Conservation (phyloP, 2,329 filamentous ascomycete genomes). For the Rutstroemia sydowiana region DNA sequence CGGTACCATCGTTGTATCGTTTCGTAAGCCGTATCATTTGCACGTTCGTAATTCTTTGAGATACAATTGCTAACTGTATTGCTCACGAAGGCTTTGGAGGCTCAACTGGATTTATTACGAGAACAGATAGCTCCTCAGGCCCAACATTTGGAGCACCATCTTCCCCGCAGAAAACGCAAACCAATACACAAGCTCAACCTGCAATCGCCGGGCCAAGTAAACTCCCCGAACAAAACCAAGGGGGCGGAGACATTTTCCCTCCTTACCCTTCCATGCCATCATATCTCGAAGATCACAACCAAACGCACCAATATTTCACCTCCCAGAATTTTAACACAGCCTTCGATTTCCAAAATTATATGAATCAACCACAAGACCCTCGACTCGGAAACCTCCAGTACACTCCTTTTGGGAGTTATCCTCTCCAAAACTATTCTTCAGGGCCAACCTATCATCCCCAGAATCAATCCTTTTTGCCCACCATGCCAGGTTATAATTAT, state of each 20-base stretch:
- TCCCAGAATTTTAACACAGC: not conserved
- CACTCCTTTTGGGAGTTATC: not conserved
- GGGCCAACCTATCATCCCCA: not conserved
- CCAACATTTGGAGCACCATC: not conserved
- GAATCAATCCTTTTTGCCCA: too few relatives aligned
- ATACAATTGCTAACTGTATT: too few relatives aligned
- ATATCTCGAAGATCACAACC: too few relatives aligned
- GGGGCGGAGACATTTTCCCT: too few relatives aligned
- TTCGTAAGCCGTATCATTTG: too few relatives aligned
- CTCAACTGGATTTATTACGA: not conserved
- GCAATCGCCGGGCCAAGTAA: not conserved
- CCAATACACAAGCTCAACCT: not conserved
- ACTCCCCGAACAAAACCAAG: not conserved
- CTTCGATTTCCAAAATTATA: not conserved
- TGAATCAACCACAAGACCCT: not conserved
- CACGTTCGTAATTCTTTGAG: too few relatives aligned
- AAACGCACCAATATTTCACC: too few relatives aligned
- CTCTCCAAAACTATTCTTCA: not conserved
- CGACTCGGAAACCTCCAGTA: not conserved
- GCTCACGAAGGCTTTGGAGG: constrained; percentile 1
- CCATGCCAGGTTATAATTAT: too few relatives aligned
- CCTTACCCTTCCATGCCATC: too few relatives aligned
- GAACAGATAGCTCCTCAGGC: not conserved
- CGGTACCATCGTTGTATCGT: too few relatives aligned
- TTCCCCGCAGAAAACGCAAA: not conserved